Conservation (phyloP, 805 yeast genomes). For the Kodamaea laetipori region DNA sequence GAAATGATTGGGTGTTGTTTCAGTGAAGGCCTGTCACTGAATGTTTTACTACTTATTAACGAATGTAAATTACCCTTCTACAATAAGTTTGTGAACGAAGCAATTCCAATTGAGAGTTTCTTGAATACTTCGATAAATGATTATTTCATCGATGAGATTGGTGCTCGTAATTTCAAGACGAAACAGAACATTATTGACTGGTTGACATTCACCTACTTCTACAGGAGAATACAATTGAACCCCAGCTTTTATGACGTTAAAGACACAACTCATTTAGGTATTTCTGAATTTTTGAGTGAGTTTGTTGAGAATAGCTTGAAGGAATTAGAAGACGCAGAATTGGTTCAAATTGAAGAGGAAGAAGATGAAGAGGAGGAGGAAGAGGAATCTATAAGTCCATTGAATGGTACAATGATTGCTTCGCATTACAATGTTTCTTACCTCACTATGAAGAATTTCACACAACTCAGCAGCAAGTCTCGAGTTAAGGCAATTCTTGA, state of each 20-base stretch:
- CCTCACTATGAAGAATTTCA: slow-evolving; percentile 64
- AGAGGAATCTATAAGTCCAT: slow-evolving; percentile 50
- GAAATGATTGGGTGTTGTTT: slow-evolving; percentile 64
- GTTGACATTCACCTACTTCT: slow-evolving; percentile 82
- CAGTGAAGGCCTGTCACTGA: slow-evolving; percentile 24
- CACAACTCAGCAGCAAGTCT: slow-evolving; percentile 54
- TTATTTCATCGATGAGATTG: slow-evolving; percentile 70
- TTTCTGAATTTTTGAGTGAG: slow-evolving; percentile 83
- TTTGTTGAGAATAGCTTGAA: slow-evolving; percentile 69
- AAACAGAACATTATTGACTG: slow-evolving; percentile 90
- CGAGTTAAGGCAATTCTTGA: slow-evolving; percentile 65
- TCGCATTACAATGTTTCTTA: slow-evolving; percentile 70
- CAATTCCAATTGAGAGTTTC: slow-evolving; percentile 84
- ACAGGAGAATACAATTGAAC: slow-evolving; percentile 74
- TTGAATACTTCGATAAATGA: slow-evolving; percentile 63
- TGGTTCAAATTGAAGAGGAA: slow-evolving; percentile 59
- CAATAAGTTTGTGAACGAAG: slow-evolving; percentile 66
- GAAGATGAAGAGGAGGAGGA: slow-evolving; percentile 41
- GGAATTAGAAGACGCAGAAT: slow-evolving; percentile 59
- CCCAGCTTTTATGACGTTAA: slow-evolving; percentile 87
- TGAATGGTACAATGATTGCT: slow-evolving; percentile 73
- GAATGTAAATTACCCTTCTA: slow-evolving; percentile 61
- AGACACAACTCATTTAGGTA: slow-evolving; percentile 62
- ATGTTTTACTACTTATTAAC: slow-evolving; percentile 59
- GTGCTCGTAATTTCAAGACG: slow-evolving; percentile 58